A percentile compares a stretch with the other conserved stretches of the same genome.
phyloP scores from a whole-genome alignment of 2,329 filamentous ascomycete species.

The Xylariaceae sp. region DNA sequence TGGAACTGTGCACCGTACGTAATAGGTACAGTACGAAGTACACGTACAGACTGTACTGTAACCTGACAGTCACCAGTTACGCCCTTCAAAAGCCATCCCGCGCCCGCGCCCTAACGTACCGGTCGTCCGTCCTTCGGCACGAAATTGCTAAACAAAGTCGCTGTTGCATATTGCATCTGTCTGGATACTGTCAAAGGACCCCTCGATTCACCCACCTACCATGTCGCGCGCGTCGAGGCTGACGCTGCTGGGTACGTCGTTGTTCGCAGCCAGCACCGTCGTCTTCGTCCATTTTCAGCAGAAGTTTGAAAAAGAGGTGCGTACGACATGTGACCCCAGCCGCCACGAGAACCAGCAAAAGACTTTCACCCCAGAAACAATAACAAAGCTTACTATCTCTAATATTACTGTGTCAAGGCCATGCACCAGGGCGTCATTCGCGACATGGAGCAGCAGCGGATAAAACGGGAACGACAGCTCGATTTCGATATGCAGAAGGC shows the following conservation, averaged over 20 bases:
- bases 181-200: not conserved
- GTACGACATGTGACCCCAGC: conserved; percentile 26
- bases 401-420: conserved; percentile 50
- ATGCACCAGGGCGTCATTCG: conserved; percentile 95
- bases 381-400: conserved; percentile 5
- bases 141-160: too few relatives aligned
- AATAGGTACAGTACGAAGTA: too few relatives aligned
- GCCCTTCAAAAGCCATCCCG: too few relatives aligned
- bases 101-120: too few relatives aligned
- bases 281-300: conserved; percentile 88
- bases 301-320: conserved; percentile 73
- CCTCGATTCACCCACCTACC: conserved; percentile 7
- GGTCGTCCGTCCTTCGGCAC: too few relatives aligned
- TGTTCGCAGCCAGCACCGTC: conserved; percentile 73
- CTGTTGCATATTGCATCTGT: not conserved
- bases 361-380: conserved; percentile 2
- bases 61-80: too few relatives aligned
- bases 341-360: not conserved
- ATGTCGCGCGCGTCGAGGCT: conserved; percentile 93
- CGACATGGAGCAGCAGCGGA: conserved; percentile 87
- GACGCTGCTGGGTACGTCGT: conserved; percentile 72
- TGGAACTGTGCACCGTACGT: too few relatives aligned
- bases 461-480: conserved; percentile 85
- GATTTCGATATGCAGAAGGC: conserved; percentile 90
- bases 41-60: too few relatives aligned